phyloP scores from a whole-genome alignment of 768 basidiomycete genomes.

The Dictyophora rubrovolvata region DNA sequence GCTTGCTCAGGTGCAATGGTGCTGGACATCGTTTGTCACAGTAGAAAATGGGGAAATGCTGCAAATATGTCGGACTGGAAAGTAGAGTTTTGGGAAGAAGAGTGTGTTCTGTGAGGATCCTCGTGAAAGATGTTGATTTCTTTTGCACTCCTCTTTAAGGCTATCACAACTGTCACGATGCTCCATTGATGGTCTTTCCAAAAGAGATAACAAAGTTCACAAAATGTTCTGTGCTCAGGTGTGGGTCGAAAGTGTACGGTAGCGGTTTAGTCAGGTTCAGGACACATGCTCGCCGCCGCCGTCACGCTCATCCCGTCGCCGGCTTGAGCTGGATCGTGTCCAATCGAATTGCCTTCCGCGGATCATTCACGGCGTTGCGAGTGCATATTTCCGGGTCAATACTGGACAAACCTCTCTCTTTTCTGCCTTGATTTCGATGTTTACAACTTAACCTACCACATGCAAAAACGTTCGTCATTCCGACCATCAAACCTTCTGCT shows the following conservation, averaged over 20 bases:
- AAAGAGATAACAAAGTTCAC: neutral
- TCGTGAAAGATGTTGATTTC: neutral
- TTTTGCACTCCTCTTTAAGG: neutral
- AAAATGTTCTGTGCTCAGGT: neutral
- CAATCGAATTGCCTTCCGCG: neutral
- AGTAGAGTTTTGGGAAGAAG: neutral
- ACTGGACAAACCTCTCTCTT: neutral
- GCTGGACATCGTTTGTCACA: neutral
- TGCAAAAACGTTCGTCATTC: neutral
- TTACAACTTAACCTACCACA: neutral
- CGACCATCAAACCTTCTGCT: neutral
- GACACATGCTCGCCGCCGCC: neutral
- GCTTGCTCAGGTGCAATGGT: neutral
- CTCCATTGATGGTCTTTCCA: neutral
- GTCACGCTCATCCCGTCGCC: neutral
- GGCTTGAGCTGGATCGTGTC: neutral
- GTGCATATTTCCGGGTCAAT: neutral
- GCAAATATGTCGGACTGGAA: neutral
- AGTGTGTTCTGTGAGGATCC: no score
- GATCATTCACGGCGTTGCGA: neutral
- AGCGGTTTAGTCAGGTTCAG: neutral
- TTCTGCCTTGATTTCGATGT: neutral
- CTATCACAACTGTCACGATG: neutral
- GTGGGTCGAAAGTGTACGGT: neutral
- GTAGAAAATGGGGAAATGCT: neutral